Conservation (phyloP, 2,329 filamentous ascomycete species). For the Lasiodiplodia gonubiensis region DNA sequence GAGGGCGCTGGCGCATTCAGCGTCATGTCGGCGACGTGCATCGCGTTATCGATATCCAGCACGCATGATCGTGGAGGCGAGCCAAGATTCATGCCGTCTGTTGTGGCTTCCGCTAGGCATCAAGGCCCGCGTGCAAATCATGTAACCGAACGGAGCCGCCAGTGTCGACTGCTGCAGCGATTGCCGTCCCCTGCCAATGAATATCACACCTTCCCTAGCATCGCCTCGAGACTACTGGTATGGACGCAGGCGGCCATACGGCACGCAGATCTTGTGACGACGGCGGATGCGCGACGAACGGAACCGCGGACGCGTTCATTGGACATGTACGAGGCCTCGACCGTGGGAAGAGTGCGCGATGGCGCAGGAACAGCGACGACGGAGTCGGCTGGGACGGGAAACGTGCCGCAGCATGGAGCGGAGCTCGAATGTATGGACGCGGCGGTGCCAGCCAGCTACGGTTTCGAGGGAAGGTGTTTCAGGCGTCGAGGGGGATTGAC, state of each 20-base stretch:
- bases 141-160: not conserved
- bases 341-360: conserved; percentile 1
- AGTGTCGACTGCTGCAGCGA: conserved; percentile 5
- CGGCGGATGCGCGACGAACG: not conserved
- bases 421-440: not conserved
- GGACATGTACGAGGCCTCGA: not conserved
- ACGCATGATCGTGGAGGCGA: conserved; percentile 23
- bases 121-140: not conserved
- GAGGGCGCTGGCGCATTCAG: conserved; percentile 6
- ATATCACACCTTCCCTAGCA: not conserved
- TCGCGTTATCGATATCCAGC: conserved; percentile 16
- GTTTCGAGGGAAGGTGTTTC: not conserved
- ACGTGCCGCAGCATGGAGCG: not conserved
- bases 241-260: not conserved
- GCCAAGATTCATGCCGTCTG: conserved; percentile 21
- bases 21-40: conserved; percentile 16
- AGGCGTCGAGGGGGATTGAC: not conserved
- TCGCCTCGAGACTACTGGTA: not conserved
- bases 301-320: not conserved
- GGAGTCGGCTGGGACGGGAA: too few species aligned
- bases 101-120: not conserved
- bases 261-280: not conserved
- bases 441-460: not conserved
- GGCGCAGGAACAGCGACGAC: not conserved
- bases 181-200: not conserved